Conservation (phyloP, 1,284 basidiomycete species). For the Cutaneotrichosporon spelunceum region DNA sequence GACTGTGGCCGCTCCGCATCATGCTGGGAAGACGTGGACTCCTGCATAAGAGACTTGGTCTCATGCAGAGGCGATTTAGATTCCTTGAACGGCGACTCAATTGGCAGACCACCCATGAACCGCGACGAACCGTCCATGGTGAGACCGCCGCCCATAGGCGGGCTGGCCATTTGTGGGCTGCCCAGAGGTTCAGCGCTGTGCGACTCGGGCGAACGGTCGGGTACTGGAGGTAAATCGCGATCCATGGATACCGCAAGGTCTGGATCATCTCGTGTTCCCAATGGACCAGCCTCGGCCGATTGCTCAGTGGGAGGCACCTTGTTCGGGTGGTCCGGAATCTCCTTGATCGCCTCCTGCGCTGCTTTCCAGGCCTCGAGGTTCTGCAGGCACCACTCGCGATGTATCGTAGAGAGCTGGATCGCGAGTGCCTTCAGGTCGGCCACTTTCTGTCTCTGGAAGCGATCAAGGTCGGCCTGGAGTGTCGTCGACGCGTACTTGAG, state of each 20-base stretch:
- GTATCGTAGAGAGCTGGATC: slow-evolving; percentile 81
- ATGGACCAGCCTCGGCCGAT: slow-evolving; percentile 2
- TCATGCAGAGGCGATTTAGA: slow-evolving; percentile 1
- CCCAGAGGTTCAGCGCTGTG: neutral
- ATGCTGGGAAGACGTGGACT: slow-evolving; percentile 10
- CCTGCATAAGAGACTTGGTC: neutral
- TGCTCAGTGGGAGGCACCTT: slow-evolving; percentile 35
- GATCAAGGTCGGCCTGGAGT: slow-evolving; percentile 94
- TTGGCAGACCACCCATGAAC: neutral
- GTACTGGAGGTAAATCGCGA: slow-evolving; percentile 23
- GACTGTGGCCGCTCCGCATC: slow-evolving; percentile 9
- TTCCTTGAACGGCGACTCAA: slow-evolving; percentile 9
- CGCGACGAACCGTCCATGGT: neutral
- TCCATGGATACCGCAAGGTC: slow-evolving; percentile 16
- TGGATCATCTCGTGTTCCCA: neutral
- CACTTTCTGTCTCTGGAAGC: slow-evolving; percentile 98
- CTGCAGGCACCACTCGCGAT: slow-evolving; percentile 95
- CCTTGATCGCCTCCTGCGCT: slow-evolving; percentile 82
- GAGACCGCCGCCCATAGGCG: neutral
- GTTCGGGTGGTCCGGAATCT: slow-evolving; percentile 85
- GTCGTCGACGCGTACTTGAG: slow-evolving; percentile 92
- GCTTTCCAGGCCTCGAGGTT: slow-evolving; percentile 96
- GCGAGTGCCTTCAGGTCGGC: slow-evolving; percentile 90
- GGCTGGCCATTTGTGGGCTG: neutral
- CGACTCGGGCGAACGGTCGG: slow-evolving; percentile 3